Percentiles rank a stretch among this genome's conserved stretches.
These are phyloP conservation scores for Lepraria neglecta DNA, from an alignment of 495 filamentous ascomycete genomes.

Conservation along the genomic window DNA sequence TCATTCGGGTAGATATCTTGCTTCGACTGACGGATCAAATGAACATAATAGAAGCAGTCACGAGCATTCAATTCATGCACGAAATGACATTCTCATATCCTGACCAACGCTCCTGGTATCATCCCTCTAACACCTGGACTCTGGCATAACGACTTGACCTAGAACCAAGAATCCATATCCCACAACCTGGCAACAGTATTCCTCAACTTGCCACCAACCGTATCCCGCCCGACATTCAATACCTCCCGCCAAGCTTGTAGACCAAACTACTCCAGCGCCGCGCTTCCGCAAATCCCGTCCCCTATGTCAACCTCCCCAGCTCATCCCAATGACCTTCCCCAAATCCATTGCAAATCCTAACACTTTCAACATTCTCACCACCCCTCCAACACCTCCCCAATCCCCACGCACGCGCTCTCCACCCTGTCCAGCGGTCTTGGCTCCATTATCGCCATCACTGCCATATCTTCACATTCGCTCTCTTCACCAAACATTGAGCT, in stretches of 20 bases:
- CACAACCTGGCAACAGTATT: neutral
- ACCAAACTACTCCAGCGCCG: neutral
- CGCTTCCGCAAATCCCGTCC: neutral
- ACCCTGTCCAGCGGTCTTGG: conserved; percentile 15
- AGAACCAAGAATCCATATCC: neutral
- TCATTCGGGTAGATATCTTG: no score
- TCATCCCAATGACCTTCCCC: neutral
- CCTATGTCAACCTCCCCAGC: neutral
- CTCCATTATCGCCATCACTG: conserved; percentile 22
- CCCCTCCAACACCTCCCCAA: conserved; percentile 25
- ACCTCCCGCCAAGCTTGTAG: neutral
- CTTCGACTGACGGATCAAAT: neutral
- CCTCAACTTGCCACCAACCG: neutral
- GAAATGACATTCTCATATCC: neutral
- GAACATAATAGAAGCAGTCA: neutral
- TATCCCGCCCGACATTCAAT: neutral
- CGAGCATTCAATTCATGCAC: neutral
- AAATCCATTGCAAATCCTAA: neutral
- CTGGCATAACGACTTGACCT: neutral
- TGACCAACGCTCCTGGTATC: conserved; percentile 2
- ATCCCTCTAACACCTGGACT: neutral
- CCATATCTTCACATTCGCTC: neutral
- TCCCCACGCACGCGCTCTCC: conserved; percentile 15
- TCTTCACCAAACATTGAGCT: conserved; percentile 5
- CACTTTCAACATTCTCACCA: neutral